phyloP scores from a whole-genome alignment of 441 rosid species.

The Mallotus japonicus region DNA sequence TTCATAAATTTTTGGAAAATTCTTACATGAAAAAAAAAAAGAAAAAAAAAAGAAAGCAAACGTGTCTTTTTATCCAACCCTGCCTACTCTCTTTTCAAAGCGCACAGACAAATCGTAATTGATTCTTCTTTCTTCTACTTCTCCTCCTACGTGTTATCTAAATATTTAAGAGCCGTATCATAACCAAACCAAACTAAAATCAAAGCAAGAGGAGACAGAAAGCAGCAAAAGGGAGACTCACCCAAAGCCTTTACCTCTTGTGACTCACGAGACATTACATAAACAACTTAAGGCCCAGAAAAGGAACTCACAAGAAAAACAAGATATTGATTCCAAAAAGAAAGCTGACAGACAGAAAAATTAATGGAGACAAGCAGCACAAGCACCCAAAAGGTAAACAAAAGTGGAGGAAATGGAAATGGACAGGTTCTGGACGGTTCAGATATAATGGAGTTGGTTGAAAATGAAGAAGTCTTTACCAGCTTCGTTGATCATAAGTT shows the following conservation, averaged over 20 bases:
- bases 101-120: neutral
- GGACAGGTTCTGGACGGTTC: conserved; percentile 84
- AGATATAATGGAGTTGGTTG: conserved; percentile 89
- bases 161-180: neutral
- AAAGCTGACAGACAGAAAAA: conserved; percentile 12
- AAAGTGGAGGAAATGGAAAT: conserved; percentile 15
- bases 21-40: too few species aligned
- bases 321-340: conserved; percentile 5
- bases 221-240: conserved; percentile 14
- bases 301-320: conserved; percentile 40
- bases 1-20: too few species aligned
- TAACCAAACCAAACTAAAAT: neutral
- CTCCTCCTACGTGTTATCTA: too few species aligned
- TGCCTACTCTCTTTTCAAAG: neutral
- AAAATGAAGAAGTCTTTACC: conserved; percentile 67
- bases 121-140: too few species aligned
- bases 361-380: conserved; percentile 41
- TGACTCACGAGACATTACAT: conserved; percentile 43
- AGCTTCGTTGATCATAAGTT: conserved; percentile 82
- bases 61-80: neutral
- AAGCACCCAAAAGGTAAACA: conserved; percentile 5
- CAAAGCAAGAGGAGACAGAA: neutral
- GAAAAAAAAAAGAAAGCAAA: neutral
- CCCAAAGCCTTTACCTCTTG: conserved; percentile 39
- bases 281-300: neutral